Percentiles rank a stretch among this genome's conserved stretches.
Conservation (phyloP, 345 rosid species). For the Acer negundo region DNA sequence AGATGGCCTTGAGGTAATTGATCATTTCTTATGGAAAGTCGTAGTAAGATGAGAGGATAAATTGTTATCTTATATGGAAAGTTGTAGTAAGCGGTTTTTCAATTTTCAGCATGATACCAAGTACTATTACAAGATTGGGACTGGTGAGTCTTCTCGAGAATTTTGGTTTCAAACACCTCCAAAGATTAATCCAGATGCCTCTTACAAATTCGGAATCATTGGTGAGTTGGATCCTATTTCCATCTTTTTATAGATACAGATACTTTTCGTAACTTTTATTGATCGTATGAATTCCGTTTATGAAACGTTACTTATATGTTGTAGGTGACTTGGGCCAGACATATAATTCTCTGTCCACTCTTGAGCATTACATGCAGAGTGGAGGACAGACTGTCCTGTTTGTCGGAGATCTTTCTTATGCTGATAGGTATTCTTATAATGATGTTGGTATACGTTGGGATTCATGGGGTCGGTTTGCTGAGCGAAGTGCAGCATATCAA, state of each 20-base stretch:
- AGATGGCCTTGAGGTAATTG: constrained; percentile 74
- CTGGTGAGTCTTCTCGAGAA: constrained; percentile 67
- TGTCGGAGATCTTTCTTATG: constrained; percentile 93
- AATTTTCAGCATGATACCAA: constrained; percentile 72
- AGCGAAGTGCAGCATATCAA: constrained; percentile 85
- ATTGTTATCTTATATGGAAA: constrained; percentile 14
- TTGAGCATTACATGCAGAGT: constrained; percentile 84
- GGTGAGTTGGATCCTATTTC: constrained; percentile 50
- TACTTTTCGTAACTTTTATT: constrained; percentile 4
- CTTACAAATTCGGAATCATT: constrained; percentile 91
- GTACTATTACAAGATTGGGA: constrained; percentile 82
- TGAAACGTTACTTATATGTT: constrained; percentile 16
- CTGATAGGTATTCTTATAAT: constrained; percentile 78
- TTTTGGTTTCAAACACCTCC: constrained; percentile 97
- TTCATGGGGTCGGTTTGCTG: constrained; percentile 89
- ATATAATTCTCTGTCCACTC: constrained; percentile 85
- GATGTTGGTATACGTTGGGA: constrained; percentile 93
- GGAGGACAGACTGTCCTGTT: constrained; percentile 83
- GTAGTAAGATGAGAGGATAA: constrained; percentile 4
- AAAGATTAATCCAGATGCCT: constrained; percentile 63
- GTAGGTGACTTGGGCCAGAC: constrained; percentile 98
- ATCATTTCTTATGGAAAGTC: constrained; percentile 12
- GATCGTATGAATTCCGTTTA: neutral
- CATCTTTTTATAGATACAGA: neutral
- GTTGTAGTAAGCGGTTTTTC: neutral